Evolutionary conservation across 2,329 filamentous ascomycete genomes (phyloP).

Genomic region (Clathrospora elynae): DNA sequence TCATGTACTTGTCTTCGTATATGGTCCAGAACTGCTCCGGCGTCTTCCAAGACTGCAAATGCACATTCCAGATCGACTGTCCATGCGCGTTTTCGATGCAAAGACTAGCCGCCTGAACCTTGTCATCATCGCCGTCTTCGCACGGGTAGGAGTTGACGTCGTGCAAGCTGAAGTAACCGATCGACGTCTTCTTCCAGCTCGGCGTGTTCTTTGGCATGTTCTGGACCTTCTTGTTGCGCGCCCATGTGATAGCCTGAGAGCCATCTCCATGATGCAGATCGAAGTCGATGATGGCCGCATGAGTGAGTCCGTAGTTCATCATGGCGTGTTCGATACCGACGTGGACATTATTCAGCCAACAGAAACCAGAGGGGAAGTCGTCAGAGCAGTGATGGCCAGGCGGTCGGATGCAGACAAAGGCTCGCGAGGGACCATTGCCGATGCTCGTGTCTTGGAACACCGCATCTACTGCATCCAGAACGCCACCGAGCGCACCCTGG

Average conservation of each 20-base stretch:
- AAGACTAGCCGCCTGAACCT: slow-evolving; percentile 89
- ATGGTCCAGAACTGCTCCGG: slow-evolving; percentile 85
- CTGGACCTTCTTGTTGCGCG: slow-evolving; percentile 75
- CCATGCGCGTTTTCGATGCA: slow-evolving; percentile 94
- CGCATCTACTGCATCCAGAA: slow-evolving; percentile 88
- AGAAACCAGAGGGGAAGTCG: slow-evolving; percentile 89
- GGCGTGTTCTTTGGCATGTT: slow-evolving; percentile 71
- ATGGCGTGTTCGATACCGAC: slow-evolving; percentile 93
- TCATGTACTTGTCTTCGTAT: slow-evolving; percentile 77
- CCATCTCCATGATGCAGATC: slow-evolving; percentile 60
- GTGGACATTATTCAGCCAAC: slow-evolving; percentile 98
- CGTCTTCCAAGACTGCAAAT: slow-evolving; percentile 84
- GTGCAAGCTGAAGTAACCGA: slow-evolving; percentile 95
- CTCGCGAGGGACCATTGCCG: slow-evolving; percentile 67
- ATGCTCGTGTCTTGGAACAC: slow-evolving; percentile 66
- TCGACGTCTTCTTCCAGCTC: slow-evolving; percentile 79
- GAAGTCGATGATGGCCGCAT: slow-evolving; percentile 72
- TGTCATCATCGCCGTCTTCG: slow-evolving; percentile 89
- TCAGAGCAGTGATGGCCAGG: slow-evolving; percentile 96
- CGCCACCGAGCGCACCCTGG: slow-evolving; percentile 87
- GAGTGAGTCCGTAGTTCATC: slow-evolving; percentile 81
- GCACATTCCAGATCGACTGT: slow-evolving; percentile 95
- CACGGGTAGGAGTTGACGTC: slow-evolving; percentile 99
- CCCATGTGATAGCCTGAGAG: slow-evolving; percentile 93
- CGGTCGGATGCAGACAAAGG: slow-evolving; percentile 90